Percentiles rank a stretch among this genome's conserved stretches.
phyloP scores from a whole-genome alignment of 495 filamentous ascomycete species.

The Thozetella sp. region DNA sequence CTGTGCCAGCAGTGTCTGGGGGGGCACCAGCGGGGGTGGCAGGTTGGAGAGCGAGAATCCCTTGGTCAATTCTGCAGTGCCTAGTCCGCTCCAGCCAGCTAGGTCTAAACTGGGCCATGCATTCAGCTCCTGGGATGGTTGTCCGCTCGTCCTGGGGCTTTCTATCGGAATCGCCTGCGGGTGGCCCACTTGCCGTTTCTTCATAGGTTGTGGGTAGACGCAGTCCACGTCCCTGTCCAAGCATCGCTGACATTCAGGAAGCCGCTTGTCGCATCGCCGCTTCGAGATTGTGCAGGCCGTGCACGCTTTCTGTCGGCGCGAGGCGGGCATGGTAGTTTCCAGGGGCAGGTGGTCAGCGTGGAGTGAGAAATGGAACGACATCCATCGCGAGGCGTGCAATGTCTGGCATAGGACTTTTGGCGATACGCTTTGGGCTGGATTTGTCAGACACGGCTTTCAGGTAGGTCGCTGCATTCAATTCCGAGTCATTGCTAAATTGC shows the following conservation, averaged over 20 bases:
- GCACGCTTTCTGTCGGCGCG: too few species aligned
- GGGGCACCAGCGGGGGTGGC: too few species aligned
- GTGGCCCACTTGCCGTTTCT: constrained; percentile 1
- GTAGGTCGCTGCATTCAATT: background rate
- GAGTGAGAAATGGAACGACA: background rate
- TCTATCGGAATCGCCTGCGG: background rate
- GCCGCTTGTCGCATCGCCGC: background rate
- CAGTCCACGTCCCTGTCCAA: constrained; percentile 31
- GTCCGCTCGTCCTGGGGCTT: background rate
- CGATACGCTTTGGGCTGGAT: too few species aligned
- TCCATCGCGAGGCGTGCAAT: background rate
- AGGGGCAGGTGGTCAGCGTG: too few species aligned
- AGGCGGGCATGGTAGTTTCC: too few species aligned
- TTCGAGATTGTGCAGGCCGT: background rate
- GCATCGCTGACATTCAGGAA: constrained; percentile 40
- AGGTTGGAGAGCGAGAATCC: too few species aligned
- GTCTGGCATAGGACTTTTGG: background rate
- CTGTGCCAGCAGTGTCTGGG: too few species aligned
- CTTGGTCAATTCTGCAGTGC: too few species aligned
- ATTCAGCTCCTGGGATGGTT: too few species aligned
- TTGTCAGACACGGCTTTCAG: background rate
- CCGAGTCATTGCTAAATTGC: too few species aligned
- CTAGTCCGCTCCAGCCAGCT: too few species aligned
- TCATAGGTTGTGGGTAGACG: constrained; percentile 31
- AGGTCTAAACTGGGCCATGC: too few species aligned